Evolutionary conservation across 192 early-diverging fungal genomes (phyloP).

Genomic region (Rhizophagus clarus): DNA sequence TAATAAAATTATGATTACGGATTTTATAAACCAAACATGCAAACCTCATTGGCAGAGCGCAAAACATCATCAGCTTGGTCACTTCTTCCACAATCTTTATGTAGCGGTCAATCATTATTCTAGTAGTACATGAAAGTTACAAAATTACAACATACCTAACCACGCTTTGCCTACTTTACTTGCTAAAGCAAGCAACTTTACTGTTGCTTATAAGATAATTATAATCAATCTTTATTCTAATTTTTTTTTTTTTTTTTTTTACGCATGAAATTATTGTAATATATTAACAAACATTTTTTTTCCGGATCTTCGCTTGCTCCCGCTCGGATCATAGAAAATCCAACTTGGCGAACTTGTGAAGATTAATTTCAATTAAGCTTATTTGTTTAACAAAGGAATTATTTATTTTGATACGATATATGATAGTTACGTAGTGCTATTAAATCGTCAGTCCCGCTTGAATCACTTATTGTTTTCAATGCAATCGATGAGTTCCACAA

Average conservation of each 20-base stretch:
- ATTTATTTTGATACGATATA: neutral
- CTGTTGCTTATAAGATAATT: neutral
- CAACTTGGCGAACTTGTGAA: slow-evolving; percentile 21
- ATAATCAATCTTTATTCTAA: neutral
- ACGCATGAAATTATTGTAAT: neutral
- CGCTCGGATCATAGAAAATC: slow-evolving; percentile 18
- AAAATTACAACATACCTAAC: slow-evolving; percentile 14
- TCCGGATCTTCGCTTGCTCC: slow-evolving; percentile 5
- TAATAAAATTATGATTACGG: too few relatives aligned
- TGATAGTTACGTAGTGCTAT: slow-evolving; percentile 9
- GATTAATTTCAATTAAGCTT: neutral
- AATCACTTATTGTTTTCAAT: neutral
- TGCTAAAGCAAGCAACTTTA: slow-evolving; percentile 23
- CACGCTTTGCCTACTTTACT: slow-evolving; percentile 32
- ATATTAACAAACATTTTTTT: slow-evolving; percentile 5
- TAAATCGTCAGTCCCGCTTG: neutral
- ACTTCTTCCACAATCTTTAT: slow-evolving; percentile 28
- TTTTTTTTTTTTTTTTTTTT: neutral
- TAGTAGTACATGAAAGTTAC: neutral
- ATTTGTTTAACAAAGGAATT: neutral
- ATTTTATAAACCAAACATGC: neutral
- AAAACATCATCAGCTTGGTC: slow-evolving; percentile 31
- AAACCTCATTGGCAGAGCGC: slow-evolving; percentile 11
- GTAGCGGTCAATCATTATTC: neutral
- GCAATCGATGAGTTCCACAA: slow-evolving; percentile 30